phyloP scores from a whole-genome alignment of 1,284 basidiomycete genomes.

The Pterulicium gracile region DNA sequence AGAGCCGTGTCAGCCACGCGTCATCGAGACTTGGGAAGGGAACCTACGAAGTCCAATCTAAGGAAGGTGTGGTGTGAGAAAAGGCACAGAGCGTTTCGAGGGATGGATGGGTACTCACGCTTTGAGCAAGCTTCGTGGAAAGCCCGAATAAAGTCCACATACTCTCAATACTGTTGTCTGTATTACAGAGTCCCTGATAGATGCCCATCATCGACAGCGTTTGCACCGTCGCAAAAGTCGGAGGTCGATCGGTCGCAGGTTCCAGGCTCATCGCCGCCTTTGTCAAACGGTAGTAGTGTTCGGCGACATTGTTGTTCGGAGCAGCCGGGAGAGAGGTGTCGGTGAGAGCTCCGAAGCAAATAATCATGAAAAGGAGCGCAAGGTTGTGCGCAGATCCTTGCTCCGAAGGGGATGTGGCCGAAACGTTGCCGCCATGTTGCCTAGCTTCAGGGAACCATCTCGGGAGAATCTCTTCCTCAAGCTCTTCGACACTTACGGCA shows the following conservation, averaged over 20 bases:
- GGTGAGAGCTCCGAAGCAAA: slow-evolving; percentile 47
- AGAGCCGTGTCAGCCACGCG: too few species aligned
- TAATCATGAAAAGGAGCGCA: slow-evolving; percentile 43
- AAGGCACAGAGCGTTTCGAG: too few species aligned
- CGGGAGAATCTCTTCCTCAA: slow-evolving; percentile 55
- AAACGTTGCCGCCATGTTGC: slow-evolving; percentile 11
- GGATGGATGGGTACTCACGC: too few species aligned
- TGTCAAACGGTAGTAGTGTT: slow-evolving; percentile 42
- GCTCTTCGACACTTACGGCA: slow-evolving; percentile 46
- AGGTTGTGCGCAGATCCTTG: slow-evolving; percentile 40
- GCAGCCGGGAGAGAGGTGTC: slow-evolving; percentile 38
- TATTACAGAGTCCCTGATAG: slow-evolving; percentile 47
- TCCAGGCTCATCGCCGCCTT: slow-evolving; percentile 53
- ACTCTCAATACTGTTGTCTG: slow-evolving; percentile 49
- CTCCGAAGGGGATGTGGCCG: slow-evolving; percentile 11
- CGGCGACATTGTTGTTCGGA: slow-evolving; percentile 38
- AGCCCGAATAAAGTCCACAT: slow-evolving; percentile 53
- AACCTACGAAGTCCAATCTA: slow-evolving; percentile 59
- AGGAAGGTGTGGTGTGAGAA: too few species aligned
- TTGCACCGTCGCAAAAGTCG: slow-evolving; percentile 59
- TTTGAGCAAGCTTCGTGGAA: slow-evolving; percentile 52
- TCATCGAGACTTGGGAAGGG: too few species aligned
- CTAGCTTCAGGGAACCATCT: slow-evolving; percentile 49
- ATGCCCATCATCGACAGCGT: slow-evolving; percentile 55
- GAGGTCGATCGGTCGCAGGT: slow-evolving; percentile 54